Conservation (phyloP, 768 basidiomycete species). For the Boletus speciosus region DNA sequence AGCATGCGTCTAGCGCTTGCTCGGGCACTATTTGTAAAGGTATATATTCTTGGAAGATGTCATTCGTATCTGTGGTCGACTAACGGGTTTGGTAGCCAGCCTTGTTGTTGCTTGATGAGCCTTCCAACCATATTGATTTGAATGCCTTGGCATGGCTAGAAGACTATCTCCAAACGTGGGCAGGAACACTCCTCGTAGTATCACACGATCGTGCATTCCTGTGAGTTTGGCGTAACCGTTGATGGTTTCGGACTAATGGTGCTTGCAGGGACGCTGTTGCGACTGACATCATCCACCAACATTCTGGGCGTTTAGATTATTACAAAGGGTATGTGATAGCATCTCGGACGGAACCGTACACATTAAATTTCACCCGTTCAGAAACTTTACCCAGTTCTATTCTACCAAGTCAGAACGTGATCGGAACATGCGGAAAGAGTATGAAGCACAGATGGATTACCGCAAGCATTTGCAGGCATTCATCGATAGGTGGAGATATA, state of each 20-base stretch:
- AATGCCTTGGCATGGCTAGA: conserved; percentile 98
- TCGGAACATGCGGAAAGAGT: conserved; percentile 87
- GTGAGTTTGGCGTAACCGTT: conserved; percentile 36
- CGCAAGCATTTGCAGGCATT: conserved; percentile 95
- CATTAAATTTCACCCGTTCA: conserved; percentile 27
- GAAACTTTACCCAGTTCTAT: conserved; percentile 98
- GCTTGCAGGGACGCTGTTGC: conserved; percentile 80
- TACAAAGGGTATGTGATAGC: conserved; percentile 75
- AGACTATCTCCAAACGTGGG: conserved; percentile 95
- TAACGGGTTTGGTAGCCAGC: conserved; percentile 46
- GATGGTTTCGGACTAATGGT: not conserved
- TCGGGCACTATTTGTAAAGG: conserved; percentile 94
- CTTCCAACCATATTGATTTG: conserved; percentile 95
- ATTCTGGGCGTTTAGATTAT: conserved; percentile 89
- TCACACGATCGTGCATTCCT: conserved; percentile 98
- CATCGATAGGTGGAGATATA: conserved; percentile 98
- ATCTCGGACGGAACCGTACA: not conserved
- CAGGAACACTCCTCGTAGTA: conserved; percentile 90
- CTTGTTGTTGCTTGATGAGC: conserved; percentile 83
- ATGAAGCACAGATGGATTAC: conserved; percentile 94
- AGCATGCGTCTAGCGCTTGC: conserved; percentile 97
- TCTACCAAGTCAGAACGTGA: conserved; percentile 96
- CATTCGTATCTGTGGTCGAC: not conserved
- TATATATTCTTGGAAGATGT: conserved; percentile 17
- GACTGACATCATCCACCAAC: conserved; percentile 97